phyloP scores from a whole-genome alignment of 768 basidiomycete genomes.

The Crepidotus variabilis region DNA sequence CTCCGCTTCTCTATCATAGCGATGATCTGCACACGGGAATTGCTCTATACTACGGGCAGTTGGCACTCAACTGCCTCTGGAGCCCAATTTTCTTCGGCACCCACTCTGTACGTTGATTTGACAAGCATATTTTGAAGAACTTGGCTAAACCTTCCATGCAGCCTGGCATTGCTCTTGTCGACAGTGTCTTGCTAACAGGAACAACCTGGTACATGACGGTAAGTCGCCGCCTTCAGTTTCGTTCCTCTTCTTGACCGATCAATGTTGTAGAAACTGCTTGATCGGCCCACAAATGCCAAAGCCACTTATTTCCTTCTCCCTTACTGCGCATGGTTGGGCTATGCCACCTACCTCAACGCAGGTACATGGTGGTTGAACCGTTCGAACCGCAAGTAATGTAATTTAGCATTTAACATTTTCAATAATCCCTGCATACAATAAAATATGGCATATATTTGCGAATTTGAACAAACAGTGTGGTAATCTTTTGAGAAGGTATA shows the following conservation, averaged over 20 bases:
- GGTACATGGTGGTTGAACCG: conserved; percentile 57
- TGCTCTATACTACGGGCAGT: conserved; percentile 57
- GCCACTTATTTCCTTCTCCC: conserved; percentile 59
- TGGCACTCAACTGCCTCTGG: conserved; percentile 58
- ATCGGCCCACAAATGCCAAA: conserved; percentile 38
- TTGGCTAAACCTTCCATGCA: conserved; percentile 19
- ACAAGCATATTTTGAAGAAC: neutral
- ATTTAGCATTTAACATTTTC: neutral
- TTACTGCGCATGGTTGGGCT: conserved; percentile 64
- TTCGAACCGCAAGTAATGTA: neutral
- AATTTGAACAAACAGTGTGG: too few species aligned
- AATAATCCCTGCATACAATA: neutral
- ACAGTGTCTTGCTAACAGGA: conserved; percentile 48
- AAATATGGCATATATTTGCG: too few species aligned
- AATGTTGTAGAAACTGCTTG: conserved; percentile 39
- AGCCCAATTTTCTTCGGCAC: conserved; percentile 61
- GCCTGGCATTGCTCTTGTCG: conserved; percentile 51
- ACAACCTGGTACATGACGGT: conserved; percentile 62
- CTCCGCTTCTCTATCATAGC: conserved; percentile 18
- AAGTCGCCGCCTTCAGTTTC: neutral
- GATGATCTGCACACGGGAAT: conserved; percentile 42
- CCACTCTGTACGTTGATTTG: conserved; percentile 32
- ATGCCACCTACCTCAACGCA: conserved; percentile 67
- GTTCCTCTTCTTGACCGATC: neutral
- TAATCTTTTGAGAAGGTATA: neutral